phyloP scores from a whole-genome alignment of 805 yeast species.

The Ogataea trehaloabstinens region DNA sequence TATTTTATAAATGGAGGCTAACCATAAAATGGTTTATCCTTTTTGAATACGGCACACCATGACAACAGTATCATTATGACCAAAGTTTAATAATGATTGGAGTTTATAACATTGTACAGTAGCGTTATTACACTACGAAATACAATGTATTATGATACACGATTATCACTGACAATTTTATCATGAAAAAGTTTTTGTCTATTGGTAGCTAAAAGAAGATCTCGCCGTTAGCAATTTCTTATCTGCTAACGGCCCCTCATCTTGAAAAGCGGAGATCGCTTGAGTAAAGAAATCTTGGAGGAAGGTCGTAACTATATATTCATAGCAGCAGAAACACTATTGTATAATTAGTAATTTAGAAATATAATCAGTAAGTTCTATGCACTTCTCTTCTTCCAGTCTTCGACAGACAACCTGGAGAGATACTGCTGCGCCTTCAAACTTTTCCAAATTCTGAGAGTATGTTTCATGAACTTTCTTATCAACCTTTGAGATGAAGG shows the following conservation, averaged over 20 bases:
- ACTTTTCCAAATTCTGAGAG: slow-evolving; percentile 28
- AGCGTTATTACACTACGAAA: too few relatives aligned
- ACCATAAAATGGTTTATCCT: too few relatives aligned
- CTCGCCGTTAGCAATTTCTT: too few relatives aligned
- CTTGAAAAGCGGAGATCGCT: not conserved
- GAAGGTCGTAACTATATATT: not conserved
- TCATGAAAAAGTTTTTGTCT: too few relatives aligned
- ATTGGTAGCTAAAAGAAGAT: too few relatives aligned
- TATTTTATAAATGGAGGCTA: too few relatives aligned
- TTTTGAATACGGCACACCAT: too few relatives aligned
- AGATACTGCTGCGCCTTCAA: slow-evolving; percentile 61
- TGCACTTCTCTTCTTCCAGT: slow-evolving; percentile 57
- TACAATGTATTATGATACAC: too few relatives aligned
- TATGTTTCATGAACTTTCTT: slow-evolving; percentile 44
- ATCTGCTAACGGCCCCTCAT: not conserved
- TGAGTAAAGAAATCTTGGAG: not conserved
- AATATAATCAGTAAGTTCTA: slow-evolving; percentile 42
- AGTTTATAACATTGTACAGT: too few relatives aligned
- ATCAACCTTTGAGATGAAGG: slow-evolving; percentile 41
- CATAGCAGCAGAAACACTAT: not conserved
- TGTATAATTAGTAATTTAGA: slow-evolving; percentile 20
- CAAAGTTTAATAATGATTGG: too few relatives aligned
- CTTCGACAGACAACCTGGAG: slow-evolving; percentile 60
- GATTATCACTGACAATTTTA: too few relatives aligned
- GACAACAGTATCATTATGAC: too few relatives aligned